A percentile compares a stretch with the other conserved stretches of the same genome.
Conservation (phyloP, 768 basidiomycete genomes). For the Galerina marginata region DNA sequence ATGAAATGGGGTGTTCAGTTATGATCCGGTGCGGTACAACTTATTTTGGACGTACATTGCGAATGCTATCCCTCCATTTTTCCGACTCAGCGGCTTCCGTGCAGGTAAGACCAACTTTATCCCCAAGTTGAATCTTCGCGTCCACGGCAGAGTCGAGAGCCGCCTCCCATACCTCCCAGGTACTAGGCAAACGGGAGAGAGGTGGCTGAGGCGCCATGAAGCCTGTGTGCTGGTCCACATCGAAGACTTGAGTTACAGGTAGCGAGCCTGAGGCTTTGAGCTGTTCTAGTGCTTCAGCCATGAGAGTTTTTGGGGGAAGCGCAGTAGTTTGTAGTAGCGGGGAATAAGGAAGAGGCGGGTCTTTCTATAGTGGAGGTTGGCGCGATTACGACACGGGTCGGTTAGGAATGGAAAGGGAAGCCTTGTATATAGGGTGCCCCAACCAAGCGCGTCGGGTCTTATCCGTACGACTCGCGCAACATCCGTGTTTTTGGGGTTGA, state of each 20-base stretch:
- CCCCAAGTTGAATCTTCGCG: conserved; percentile 61
- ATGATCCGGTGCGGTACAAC: conserved; percentile 9
- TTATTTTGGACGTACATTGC: conserved; percentile 42
- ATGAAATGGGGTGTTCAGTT: conserved; percentile 1
- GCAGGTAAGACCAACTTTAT: conserved; percentile 49
- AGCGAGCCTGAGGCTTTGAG: conserved; percentile 12
- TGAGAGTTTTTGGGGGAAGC: neutral
- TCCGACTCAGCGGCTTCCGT: conserved; percentile 49
- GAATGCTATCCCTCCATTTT: conserved; percentile 58
- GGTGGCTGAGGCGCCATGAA: conserved; percentile 89
- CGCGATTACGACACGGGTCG: no score
- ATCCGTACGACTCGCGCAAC: no score
- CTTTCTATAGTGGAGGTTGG: no score
- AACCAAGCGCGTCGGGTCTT: no score
- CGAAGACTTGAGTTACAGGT: conserved; percentile 70
- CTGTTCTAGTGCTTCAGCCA: conserved; percentile 10
- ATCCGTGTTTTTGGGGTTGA: no score
- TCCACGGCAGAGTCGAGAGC: conserved; percentile 55
- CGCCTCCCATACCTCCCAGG: conserved; percentile 79
- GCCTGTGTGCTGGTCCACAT: conserved; percentile 89
- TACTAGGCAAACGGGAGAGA: conserved; percentile 57
- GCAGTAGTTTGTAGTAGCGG: no score
- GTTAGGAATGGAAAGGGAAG: no score
- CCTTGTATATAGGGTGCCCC: no score
- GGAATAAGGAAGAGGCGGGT: no score